These are phyloP conservation scores for Nemania sp. DNA, from an alignment of 2,329 filamentous ascomycete genomes.

Conservation along the genomic window DNA sequence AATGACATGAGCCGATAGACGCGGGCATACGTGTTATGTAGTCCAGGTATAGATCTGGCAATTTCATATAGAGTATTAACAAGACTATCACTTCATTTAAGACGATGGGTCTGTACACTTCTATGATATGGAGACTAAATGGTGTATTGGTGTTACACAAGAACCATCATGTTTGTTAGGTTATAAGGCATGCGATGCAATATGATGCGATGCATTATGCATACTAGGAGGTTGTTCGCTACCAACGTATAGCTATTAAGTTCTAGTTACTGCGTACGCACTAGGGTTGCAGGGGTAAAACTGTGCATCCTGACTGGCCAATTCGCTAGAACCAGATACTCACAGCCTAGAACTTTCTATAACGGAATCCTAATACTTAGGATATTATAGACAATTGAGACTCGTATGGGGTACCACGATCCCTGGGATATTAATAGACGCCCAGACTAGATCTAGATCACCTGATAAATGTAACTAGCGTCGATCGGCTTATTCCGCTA, in stretches of 20 bases:
- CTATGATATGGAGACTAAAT: not conserved
- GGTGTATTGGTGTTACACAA: not conserved
- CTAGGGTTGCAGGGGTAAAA: not conserved
- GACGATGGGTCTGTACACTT: not conserved
- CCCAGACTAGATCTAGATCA: conserved; percentile 17
- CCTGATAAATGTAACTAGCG: not conserved
- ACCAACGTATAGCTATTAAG: not conserved
- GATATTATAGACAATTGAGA: no score
- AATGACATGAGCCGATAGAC: conserved; percentile 7
- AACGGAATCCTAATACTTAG: no score
- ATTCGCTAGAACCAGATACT: not conserved
- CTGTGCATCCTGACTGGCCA: not conserved
- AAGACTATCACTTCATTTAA: not conserved
- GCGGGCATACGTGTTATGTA: conserved; percentile 11
- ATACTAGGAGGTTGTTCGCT: not conserved
- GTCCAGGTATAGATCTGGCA: conserved; percentile 10
- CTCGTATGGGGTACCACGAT: not conserved
- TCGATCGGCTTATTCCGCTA: conserved; percentile 17
- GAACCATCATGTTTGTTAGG: not conserved
- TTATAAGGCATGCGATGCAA: not conserved
- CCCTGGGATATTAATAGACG: not conserved
- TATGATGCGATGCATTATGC: not conserved
- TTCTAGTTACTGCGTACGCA: not conserved
- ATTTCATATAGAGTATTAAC: not conserved
- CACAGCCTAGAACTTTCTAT: no score